Percentiles rank a stretch among this genome's conserved stretches.
These are phyloP conservation scores for Rubia occidens DNA, from an alignment of 305 asterid species.

Conservation along the genomic window DNA sequence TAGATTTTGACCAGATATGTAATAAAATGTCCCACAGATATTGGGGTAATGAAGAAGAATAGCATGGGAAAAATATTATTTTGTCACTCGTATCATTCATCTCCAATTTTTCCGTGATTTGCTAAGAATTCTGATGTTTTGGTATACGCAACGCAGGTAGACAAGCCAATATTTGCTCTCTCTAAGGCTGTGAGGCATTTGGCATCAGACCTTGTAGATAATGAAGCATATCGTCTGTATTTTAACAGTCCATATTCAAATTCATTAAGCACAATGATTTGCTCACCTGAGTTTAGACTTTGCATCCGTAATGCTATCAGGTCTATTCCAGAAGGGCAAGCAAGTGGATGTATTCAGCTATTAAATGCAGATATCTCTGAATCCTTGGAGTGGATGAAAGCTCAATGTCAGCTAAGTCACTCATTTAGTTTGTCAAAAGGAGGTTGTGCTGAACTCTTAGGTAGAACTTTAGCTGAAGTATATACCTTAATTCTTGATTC, in stretches of 20 bases:
- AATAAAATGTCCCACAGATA: background rate
- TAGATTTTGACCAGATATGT: background rate
- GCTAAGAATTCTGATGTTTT: slow-evolving; percentile 18
- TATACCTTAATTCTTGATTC: slow-evolving; percentile 66
- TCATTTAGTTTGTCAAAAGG: slow-evolving; percentile 25
- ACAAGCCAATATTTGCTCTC: slow-evolving; percentile 54
- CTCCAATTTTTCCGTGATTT: background rate
- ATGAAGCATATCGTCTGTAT: slow-evolving; percentile 25
- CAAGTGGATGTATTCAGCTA: slow-evolving; percentile 59
- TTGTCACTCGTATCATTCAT: slow-evolving; percentile 3
- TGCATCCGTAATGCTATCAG: slow-evolving; percentile 63
- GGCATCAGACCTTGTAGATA: slow-evolving; percentile 27
- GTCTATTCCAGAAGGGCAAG: slow-evolving; percentile 91
- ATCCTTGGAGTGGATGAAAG: slow-evolving; percentile 62
- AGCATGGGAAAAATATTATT: background rate
- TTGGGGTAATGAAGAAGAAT: background rate
- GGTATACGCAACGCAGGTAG: slow-evolving; percentile 51
- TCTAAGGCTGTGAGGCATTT: slow-evolving; percentile 64
- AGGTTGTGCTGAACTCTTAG: slow-evolving; percentile 45
- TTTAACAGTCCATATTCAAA: slow-evolving; percentile 31
- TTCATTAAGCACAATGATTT: slow-evolving; percentile 48
- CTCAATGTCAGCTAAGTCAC: slow-evolving; percentile 34
- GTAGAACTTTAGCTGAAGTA: slow-evolving; percentile 60
- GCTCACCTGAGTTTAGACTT: slow-evolving; percentile 57
- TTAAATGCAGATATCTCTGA: slow-evolving; percentile 52